Base-by-base conservation (phyloP, 2,329 filamentous ascomycete genomes). In the Neonectria sp. region DNA sequence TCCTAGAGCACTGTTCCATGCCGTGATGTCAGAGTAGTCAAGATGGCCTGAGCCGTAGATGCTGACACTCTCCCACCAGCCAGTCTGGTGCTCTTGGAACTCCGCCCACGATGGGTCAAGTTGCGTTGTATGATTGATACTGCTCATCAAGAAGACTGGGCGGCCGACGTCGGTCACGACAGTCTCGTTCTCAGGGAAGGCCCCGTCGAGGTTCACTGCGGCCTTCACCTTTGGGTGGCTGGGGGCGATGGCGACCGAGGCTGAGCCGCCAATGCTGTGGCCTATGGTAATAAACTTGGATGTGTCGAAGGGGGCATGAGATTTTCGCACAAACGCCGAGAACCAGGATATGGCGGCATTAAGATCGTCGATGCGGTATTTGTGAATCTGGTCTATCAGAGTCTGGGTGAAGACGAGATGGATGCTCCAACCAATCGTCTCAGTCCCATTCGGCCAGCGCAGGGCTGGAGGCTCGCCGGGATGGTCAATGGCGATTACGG, bases 401-500 rank as follows among this genome's bases (percentile, higher is more conserved):
- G 11, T 2, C 12, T 13, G 12, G 13, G 46, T 48, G 46, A 48
- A 48, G 24, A 15, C 24, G 24, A 48, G 21, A 15, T 48, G 12
- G 24, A 48, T 48, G 46, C 46, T 48, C 46, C 21, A 48, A 15
- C 46, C 46, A 48, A 48, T 48, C 12, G 46, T 27, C 21, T 48
- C 46, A 0, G 46, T 48, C 13, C 46, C 46, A 27, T 48, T 48
- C 6, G 46, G 46, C 46, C 46, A 48, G 46, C 46, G 46, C 46
- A 48, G 6, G 2, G 24, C 46, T 6, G 46, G 46, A 25, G 46
- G 24, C 24, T 48, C 46, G 46, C 46, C 46, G 46, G 46, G 46
- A 7, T 48, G 46, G 13, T 48, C 46, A 17, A 48, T 27, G 11
- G 46, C 46, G 24, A 48, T 25, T 13, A 48, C 24, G 1, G 46